phyloP scores from a whole-genome alignment of 179 eudicot species.

The Heliamphora pulchella region DNA sequence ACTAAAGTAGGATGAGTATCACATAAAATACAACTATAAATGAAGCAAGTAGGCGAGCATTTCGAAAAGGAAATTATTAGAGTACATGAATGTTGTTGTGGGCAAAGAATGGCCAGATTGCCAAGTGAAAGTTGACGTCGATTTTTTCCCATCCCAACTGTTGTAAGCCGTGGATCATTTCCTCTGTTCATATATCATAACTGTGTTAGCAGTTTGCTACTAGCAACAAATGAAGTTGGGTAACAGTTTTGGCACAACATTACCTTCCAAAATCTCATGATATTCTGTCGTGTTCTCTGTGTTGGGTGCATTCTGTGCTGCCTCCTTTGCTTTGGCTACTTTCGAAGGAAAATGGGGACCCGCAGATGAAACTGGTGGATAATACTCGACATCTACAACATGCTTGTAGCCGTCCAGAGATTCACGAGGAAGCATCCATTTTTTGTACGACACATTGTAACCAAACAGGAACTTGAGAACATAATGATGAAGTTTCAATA shows the following conservation, averaged over 20 bases:
- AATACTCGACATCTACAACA: slow-evolving; percentile 82
- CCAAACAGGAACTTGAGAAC: not conserved
- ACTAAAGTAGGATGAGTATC: no score
- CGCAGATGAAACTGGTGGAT: slow-evolving; percentile 63
- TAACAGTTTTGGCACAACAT: no score
- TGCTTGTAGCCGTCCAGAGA: slow-evolving; percentile 96
- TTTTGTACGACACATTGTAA: slow-evolving; percentile 8
- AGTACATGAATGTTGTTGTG: slow-evolving; percentile 93
- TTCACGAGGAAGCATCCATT: slow-evolving; percentile 61
- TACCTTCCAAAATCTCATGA: slow-evolving; percentile 96
- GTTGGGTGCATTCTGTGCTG: slow-evolving; percentile 72
- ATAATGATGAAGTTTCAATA: not conserved
- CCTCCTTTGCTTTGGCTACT: slow-evolving; percentile 92
- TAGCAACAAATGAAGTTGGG: not conserved
- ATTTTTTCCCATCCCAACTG: slow-evolving; percentile 88
- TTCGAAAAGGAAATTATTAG: not conserved
- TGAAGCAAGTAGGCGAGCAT: not conserved
- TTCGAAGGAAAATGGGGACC: slow-evolving; percentile 75
- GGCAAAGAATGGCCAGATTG: slow-evolving; percentile 94
- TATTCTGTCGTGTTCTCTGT: slow-evolving; percentile 58
- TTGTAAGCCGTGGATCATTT: slow-evolving; percentile 88
- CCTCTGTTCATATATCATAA: slow-evolving; percentile 48
- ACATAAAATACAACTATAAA: not conserved
- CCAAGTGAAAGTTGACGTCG: slow-evolving; percentile 93
- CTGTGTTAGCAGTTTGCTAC: not conserved